These are phyloP conservation scores for Saccharata proteae DNA, from an alignment of 2,329 filamentous ascomycete genomes.

Conservation along the genomic window DNA sequence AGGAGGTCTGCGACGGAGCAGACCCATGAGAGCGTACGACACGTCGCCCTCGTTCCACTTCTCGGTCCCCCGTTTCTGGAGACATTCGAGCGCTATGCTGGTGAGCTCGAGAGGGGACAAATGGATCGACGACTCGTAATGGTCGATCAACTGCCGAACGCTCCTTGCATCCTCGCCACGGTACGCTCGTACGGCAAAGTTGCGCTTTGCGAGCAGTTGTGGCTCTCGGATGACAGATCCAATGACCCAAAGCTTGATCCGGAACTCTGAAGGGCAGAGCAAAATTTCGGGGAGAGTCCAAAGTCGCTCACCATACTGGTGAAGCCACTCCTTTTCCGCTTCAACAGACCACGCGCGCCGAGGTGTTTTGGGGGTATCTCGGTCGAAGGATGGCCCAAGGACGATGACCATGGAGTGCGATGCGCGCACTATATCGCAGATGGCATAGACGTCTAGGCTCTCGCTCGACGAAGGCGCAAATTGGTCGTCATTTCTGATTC, in stretches of 20 bases:
- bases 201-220: conserved; percentile 3
- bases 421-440: conserved; percentile 5
- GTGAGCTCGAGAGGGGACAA: background rate
- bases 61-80: background rate
- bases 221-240: background rate
- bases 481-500: background rate
- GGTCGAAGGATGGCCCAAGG: background rate
- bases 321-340: too few relatives aligned
- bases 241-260: background rate
- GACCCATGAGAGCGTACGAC: conserved; percentile 3
- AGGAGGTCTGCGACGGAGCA: conserved; percentile 1
- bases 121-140: conserved; percentile 1
- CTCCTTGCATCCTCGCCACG: background rate
- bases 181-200: conserved; percentile 6
- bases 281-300: conserved; percentile 5
- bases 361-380: too few relatives aligned
- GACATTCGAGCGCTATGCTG: conserved; percentile 4
- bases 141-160: conserved; percentile 2
- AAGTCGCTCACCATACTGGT: conserved; percentile 2
- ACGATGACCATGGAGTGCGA: conserved; percentile 4
- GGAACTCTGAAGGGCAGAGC: conserved; percentile 3
- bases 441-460: conserved; percentile 2
- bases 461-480: background rate
- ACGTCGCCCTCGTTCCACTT: conserved; percentile 1
- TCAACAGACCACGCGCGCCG: too few relatives aligned